Conservation (phyloP, 2,329 filamentous ascomycete genomes). For the Ascochyta lentis region DNA sequence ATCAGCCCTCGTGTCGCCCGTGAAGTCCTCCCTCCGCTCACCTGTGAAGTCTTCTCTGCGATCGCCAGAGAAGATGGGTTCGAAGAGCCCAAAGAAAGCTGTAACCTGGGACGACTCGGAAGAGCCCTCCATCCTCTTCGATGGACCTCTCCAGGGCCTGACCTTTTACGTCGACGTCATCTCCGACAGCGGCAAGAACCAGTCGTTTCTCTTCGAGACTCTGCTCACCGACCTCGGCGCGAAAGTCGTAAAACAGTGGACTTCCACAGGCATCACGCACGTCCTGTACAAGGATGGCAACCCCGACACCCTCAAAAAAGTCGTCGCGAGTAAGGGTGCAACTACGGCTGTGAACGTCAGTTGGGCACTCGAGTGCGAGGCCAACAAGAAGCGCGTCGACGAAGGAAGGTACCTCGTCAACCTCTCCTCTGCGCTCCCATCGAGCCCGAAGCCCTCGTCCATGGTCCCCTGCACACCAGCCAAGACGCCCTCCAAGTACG, state of each 20-base stretch:
- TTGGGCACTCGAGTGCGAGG: constrained; percentile 76
- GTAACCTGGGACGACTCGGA: constrained; percentile 42
- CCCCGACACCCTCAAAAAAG: constrained; percentile 80
- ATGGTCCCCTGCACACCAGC: constrained; percentile 39
- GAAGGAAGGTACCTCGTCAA: constrained; percentile 44
- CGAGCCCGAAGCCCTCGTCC: constrained; percentile 27
- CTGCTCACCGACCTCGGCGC: constrained; percentile 83
- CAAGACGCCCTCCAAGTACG: constrained; percentile 40
- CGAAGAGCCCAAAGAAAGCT: constrained; percentile 47
- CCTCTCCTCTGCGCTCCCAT: constrained; percentile 30
- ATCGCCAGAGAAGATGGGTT: constrained; percentile 43
- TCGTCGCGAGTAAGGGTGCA: constrained; percentile 72
- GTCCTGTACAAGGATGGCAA: constrained; percentile 90
- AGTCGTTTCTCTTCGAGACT: constrained; percentile 72
- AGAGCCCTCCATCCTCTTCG: constrained; percentile 29
- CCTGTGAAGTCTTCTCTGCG: constrained; percentile 45
- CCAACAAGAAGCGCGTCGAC: constrained; percentile 42
- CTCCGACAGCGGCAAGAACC: constrained; percentile 68
- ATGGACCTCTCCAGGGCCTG: constrained; percentile 60
- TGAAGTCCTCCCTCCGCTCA: constrained; percentile 38
- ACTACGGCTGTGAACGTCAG: constrained; percentile 87
- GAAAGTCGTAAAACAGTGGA: constrained; percentile 70
- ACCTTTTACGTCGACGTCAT: constrained; percentile 85
- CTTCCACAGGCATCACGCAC: constrained; percentile 81
- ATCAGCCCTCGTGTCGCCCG: constrained; percentile 30